Evolutionary conservation across 148 eudicot genomes (phyloP), one percentile per base, ranked within the genome.

Genomic region (Euryodendron excelsum): DNA sequence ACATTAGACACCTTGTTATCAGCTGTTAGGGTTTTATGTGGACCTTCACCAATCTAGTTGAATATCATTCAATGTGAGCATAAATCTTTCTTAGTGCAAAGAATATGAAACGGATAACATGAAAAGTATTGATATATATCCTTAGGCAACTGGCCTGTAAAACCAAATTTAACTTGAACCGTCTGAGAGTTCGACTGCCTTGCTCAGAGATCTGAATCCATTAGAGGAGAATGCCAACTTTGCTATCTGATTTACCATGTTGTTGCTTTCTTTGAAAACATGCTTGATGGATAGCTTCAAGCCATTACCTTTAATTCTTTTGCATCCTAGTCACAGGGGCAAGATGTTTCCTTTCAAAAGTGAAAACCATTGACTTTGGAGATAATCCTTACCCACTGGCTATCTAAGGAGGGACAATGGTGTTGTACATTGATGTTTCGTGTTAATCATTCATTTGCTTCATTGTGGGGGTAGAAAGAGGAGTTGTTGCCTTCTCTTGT

Each of bases 221-320:
- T 61, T 12, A 62, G 70, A 41, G 14, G 39, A 30, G 27, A 44
- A 44, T 75, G 13, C 14, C 33, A 30, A 45, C 10, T 63, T 47
- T 66, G 14, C 15, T 75, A 28, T 41, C n/a, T 75, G 36, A n/a
- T 69, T n/a, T 47, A 23, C 7, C 30, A 39, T 39, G 0, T 21
- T 69, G n/a, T 1, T 45, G 61, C 68, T 44, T 75, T 44, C 15
- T 45, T 25, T 44, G 30, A n/a, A 48, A 67, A 45, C 20, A 1
- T 61, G 55, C 39, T 18, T 27, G 69, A 72, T 41, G 23, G 78
- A 60, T 33, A 14, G 67, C 30, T 56, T n/a, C 48, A 74, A 56
- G 28, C 53, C 7, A 21, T 20, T 33, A 31, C 59, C 33, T 21
- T 53, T 23, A 33, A 23, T 28, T 56, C 11, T 55, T 73, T 34